phyloP scores from a whole-genome alignment of 805 yeast genomes.

The Sugiyamaella boreocaroliniensis region DNA sequence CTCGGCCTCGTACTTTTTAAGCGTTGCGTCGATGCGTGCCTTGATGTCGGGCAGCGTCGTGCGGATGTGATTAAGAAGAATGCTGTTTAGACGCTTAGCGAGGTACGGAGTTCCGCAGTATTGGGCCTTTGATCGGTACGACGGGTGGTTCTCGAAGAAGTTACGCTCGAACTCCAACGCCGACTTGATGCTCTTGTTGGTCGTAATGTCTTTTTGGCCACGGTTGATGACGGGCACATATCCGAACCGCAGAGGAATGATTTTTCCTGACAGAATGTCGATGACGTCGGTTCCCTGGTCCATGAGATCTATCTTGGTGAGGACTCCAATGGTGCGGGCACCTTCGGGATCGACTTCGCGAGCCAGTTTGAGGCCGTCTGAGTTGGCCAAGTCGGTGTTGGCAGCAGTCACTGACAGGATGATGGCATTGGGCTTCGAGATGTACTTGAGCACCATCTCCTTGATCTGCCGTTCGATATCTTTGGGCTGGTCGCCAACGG shows the following conservation, averaged over 20 bases:
- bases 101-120: conserved; percentile 96
- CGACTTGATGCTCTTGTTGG: conserved; percentile 76
- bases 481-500: conserved; percentile 98
- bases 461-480: conserved; percentile 93
- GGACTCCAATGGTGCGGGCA: conserved; percentile 86
- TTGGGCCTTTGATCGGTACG: conserved; percentile 85
- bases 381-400: conserved; percentile 93
- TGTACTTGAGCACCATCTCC: conserved; percentile 86
- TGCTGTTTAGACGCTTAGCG: conserved; percentile 85
- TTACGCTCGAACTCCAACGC: conserved; percentile 77
- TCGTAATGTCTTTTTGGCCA: conserved; percentile 93
- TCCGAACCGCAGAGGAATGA: conserved; percentile 91
- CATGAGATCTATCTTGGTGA: conserved; percentile 95
- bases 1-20: conserved; percentile 80
- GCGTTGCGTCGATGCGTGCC: conserved; percentile 76
- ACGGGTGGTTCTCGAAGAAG: conserved; percentile 80
- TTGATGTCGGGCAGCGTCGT: conserved; percentile 89
- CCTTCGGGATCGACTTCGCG: conserved; percentile 98
- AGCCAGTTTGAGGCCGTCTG: conserved; percentile 92
- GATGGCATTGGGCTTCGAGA: conserved; percentile 93
- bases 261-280: conserved; percentile 91
- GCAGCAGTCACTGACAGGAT: conserved; percentile 94
- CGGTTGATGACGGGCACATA: conserved; percentile 95
- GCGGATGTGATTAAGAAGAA: conserved; percentile 84
- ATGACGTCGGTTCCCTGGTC: conserved; percentile 96